A percentile compares a stretch with the other conserved stretches of the same genome.
Conservation (phyloP, 139 green algal genomes). For the Zygnema cylindricum region DNA sequence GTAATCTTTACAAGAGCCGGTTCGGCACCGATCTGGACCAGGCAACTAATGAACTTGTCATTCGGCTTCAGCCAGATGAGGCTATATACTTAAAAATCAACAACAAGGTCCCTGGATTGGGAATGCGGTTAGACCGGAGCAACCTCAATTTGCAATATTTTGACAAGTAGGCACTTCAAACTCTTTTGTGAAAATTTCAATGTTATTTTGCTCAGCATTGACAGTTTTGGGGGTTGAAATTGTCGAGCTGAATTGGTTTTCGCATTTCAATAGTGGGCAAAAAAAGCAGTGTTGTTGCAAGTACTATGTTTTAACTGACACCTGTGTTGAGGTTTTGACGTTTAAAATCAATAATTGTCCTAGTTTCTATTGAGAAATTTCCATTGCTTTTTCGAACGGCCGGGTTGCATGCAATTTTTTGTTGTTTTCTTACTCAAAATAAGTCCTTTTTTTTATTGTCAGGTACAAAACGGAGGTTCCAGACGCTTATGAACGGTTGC, state of each 20-base stretch:
- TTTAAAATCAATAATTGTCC: too few relatives aligned
- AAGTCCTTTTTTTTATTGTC: constrained; percentile 6
- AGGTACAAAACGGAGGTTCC: constrained; percentile 75
- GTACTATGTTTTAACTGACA: too few relatives aligned
- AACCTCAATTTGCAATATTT: constrained; percentile 93
- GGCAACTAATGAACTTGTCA: constrained; percentile 96
- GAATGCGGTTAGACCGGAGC: constrained; percentile 86
- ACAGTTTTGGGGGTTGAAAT: too few relatives aligned
- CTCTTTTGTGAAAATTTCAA: too few relatives aligned
- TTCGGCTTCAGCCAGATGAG: constrained; percentile 98
- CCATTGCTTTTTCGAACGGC: not conserved
- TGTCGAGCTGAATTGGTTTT: too few relatives aligned
- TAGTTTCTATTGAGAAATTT: too few relatives aligned
- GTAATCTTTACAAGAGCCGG: constrained; percentile 76
- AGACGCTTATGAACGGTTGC: constrained; percentile 97
- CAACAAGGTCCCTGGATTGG: constrained; percentile 99
- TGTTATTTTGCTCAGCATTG: too few relatives aligned
- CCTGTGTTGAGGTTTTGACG: too few relatives aligned
- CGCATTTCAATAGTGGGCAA: too few relatives aligned
- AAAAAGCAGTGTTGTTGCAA: too few relatives aligned
- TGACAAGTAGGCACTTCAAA: constrained; percentile 39
- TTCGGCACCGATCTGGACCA: constrained; percentile 81
- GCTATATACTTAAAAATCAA: constrained; percentile 99
- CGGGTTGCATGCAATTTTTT: not conserved
- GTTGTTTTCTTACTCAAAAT: not conserved